These are phyloP conservation scores for Coniochaeta sp. DNA, from an alignment of 2,329 filamentous ascomycete species.

Conservation along the genomic window DNA sequence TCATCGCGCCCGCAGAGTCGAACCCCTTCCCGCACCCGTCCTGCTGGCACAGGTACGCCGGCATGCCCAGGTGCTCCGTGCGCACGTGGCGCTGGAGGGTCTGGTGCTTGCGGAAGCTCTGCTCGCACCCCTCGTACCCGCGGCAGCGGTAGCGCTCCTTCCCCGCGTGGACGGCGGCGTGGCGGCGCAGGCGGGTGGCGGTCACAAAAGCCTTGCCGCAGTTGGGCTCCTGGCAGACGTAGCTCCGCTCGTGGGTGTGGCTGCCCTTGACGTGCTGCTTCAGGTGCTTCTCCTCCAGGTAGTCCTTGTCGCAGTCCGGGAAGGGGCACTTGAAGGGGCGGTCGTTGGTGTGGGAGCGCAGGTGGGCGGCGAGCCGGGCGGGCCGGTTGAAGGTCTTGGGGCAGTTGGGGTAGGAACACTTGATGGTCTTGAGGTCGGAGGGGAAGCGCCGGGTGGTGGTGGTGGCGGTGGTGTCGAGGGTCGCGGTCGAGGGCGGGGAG, in stretches of 20 bases:
- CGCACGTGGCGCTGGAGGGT: constrained; percentile 79
- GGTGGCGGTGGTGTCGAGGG: constrained; percentile 3
- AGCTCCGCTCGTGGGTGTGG: constrained; percentile 64
- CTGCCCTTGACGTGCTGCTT: constrained; percentile 78
- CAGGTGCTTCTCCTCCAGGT: constrained; percentile 79
- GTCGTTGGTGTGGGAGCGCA: constrained; percentile 80
- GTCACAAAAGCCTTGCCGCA: constrained; percentile 81
- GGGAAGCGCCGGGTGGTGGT: constrained; percentile 46
- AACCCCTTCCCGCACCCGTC: constrained; percentile 60
- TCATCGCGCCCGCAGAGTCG: constrained; percentile 63
- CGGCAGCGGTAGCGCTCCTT: constrained; percentile 69
- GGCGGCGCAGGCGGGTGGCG: constrained; percentile 67
- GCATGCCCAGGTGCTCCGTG: constrained; percentile 63
- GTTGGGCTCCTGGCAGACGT: constrained; percentile 61
- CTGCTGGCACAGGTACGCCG: constrained; percentile 64
- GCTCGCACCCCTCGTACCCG: constrained; percentile 61
- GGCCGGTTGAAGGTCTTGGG: constrained; percentile 82
- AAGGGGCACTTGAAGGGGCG: constrained; percentile 69
- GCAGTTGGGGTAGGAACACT: constrained; percentile 69
- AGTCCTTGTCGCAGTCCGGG: constrained; percentile 70
- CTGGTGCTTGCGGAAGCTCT: constrained; percentile 80
- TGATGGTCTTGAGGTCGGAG: constrained; percentile 68
- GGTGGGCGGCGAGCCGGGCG: constrained; percentile 69
- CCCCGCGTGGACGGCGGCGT: constrained; percentile 71
- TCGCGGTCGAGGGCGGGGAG: constrained; percentile 13